Evolutionary conservation across 176 grass and related monocot species (phyloP).

Genomic region (Neostapfia colusana): DNA sequence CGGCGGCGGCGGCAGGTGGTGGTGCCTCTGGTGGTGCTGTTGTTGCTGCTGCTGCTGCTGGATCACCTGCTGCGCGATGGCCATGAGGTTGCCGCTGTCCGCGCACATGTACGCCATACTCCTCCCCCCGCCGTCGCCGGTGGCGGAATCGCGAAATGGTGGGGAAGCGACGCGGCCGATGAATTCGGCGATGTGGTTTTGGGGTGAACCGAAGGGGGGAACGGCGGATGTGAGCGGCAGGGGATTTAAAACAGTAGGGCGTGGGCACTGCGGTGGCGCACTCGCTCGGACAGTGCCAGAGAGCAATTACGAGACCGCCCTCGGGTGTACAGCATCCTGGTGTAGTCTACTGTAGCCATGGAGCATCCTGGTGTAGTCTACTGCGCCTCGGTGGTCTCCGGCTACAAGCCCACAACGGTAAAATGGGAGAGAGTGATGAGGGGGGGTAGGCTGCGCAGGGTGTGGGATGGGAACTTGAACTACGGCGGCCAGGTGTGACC

Average conservation of each 20-base stretch:
- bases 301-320: constrained; percentile 20
- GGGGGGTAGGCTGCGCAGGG: neutral
- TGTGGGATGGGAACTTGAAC: neutral
- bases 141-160: constrained; percentile 18
- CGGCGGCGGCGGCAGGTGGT: constrained; percentile 32
- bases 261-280: constrained; percentile 39
- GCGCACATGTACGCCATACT: constrained; percentile 97
- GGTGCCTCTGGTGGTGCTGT: constrained; percentile 47
- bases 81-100: constrained; percentile 99
- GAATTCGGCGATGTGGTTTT: constrained; percentile 20
- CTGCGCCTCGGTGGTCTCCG: constrained; percentile 9
- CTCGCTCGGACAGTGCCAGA: neutral
- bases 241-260: constrained; percentile 76
- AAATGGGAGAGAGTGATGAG: constrained; percentile 28
- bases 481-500: neutral
- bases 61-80: constrained; percentile 98
- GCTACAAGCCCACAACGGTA: constrained; percentile 58
- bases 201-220: neutral
- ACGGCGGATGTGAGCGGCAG: constrained; percentile 51
- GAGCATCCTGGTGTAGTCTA: neutral
- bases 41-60: constrained; percentile 87
- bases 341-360: neutral
- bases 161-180: neutral
- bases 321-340: constrained; percentile 9
- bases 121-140: constrained; percentile 13